A percentile compares a stretch with the other conserved stretches of the same genome.
These are phyloP conservation scores for Globisporangium echinulatum DNA, from an alignment of 352 stramenopile species.

Conservation along the genomic window DNA sequence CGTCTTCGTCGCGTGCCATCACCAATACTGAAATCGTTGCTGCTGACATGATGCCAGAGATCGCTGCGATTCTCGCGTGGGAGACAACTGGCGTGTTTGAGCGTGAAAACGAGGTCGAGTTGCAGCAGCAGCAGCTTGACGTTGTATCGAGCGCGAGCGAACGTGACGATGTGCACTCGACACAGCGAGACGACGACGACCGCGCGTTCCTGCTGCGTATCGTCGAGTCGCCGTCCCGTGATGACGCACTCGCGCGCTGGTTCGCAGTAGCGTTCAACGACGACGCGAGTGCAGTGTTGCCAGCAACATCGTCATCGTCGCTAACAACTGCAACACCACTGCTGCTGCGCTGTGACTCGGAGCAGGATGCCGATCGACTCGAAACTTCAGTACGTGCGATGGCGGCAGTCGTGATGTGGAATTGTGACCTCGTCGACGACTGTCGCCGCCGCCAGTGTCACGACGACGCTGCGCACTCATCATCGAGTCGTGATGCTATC, in stretches of 20 bases:
- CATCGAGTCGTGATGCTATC: not conserved
- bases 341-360: too few relatives aligned
- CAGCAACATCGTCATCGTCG: too few relatives aligned
- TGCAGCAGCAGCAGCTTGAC: not conserved
- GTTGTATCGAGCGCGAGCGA: not conserved
- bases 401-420: constrained; percentile 4
- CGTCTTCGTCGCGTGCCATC: too few relatives aligned
- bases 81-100: constrained; percentile 43
- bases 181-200: too few relatives aligned
- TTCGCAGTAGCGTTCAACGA: not conserved
- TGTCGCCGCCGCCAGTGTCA: not conserved
- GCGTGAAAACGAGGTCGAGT: constrained; percentile 37
- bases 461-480: too few relatives aligned
- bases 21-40: not conserved
- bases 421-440: constrained; percentile 1
- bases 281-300: not conserved
- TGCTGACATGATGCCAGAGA: not conserved
- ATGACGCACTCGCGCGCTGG: not conserved
- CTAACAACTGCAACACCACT: too few relatives aligned
- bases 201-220: not conserved
- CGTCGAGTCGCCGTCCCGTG: not conserved
- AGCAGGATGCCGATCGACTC: not conserved
- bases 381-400: not conserved
- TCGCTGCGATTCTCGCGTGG: constrained; percentile 30
- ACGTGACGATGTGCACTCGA: too few relatives aligned